Percentiles rank a stretch among this genome's conserved stretches.
Evolutionary conservation across 2,329 filamentous ascomycete species (phyloP).

Genomic region (Metarhizium guizhouense): DNA sequence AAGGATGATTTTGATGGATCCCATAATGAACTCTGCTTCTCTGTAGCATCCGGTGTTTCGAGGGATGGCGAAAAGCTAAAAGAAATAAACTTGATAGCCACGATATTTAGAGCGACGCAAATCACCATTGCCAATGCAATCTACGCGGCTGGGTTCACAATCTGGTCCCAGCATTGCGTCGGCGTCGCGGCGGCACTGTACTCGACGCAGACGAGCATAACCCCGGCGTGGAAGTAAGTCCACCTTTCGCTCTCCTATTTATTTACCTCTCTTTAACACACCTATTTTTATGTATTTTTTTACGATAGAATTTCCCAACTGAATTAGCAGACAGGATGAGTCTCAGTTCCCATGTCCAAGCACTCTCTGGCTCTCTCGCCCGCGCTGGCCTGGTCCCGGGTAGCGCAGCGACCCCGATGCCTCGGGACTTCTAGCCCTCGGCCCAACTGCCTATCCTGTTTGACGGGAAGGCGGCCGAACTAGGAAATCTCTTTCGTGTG

Average conservation of each 20-base stretch:
- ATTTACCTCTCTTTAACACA: too few species aligned
- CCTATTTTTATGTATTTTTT: too few species aligned
- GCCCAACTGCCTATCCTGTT: conserved; percentile 29
- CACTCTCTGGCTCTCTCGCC: too few species aligned
- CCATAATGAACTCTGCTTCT: conserved; percentile 43
- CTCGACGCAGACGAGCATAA: conserved; percentile 36
- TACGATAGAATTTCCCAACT: too few species aligned
- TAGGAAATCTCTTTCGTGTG: too few species aligned
- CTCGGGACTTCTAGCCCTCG: conserved; percentile 19
- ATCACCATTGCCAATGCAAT: conserved; percentile 35
- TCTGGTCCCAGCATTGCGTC: conserved; percentile 33
- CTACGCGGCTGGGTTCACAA: conserved; percentile 37
- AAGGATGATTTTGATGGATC: conserved; percentile 42
- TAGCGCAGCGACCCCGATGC: too few species aligned
- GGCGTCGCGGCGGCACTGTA: conserved; percentile 35
- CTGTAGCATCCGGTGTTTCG: conserved; percentile 29
- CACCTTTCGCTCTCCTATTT: conserved; percentile 20
- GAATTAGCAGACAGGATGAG: too few species aligned
- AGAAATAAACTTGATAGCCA: conserved; percentile 28
- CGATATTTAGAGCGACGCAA: conserved; percentile 37
- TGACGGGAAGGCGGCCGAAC: conserved; percentile 14
- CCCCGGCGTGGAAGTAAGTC: conserved; percentile 40
- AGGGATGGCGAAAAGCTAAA: too few species aligned
- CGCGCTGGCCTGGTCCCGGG: too few species aligned
- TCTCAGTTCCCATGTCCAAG: too few species aligned